Evolutionary conservation across 768 basidiomycete genomes (phyloP).

Genomic region (Suillus decipiens): DNA sequence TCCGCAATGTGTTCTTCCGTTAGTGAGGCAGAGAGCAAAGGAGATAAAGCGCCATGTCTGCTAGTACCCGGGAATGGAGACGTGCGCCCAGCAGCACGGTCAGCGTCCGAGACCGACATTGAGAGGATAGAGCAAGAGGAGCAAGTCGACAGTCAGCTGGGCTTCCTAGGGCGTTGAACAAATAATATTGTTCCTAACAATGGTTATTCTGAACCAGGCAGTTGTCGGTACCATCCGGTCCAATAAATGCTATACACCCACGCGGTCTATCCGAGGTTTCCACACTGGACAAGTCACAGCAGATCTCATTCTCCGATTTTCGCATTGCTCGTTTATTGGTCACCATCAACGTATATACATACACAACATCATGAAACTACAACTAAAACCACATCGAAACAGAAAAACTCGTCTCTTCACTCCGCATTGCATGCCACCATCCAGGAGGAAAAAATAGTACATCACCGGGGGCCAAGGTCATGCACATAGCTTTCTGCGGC

Average conservation of each 20-base stretch:
- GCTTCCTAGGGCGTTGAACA: conserved; percentile 21
- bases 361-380: conserved; percentile 14
- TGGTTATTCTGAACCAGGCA: conserved; percentile 17
- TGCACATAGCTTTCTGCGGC: conserved; percentile 57
- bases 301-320: conserved; percentile 1
- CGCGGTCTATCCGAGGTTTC: conserved; percentile 13
- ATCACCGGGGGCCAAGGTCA: conserved; percentile 79
- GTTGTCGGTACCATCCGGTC: conserved; percentile 30
- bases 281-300: background rate
- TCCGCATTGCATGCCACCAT: conserved; percentile 95
- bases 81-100: conserved; percentile 30
- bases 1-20: conserved; percentile 61
- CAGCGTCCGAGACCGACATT: conserved; percentile 35
- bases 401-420: conserved; percentile 80
- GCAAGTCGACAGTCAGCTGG: conserved; percentile 14
- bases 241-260: conserved; percentile 23
- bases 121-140: conserved; percentile 6
- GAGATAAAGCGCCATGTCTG: conserved; percentile 30
- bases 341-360: conserved; percentile 1
- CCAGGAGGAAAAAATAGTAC: conserved; percentile 86
- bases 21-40: conserved; percentile 43
- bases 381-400: conserved; percentile 89
- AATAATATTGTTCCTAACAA: conserved; percentile 20
- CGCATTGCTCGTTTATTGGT: background rate
- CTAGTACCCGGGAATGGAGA: conserved; percentile 28